Evolutionary conservation across 306 rosid species (phyloP).

Genomic region (Dalbergia cochinchinensis): DNA sequence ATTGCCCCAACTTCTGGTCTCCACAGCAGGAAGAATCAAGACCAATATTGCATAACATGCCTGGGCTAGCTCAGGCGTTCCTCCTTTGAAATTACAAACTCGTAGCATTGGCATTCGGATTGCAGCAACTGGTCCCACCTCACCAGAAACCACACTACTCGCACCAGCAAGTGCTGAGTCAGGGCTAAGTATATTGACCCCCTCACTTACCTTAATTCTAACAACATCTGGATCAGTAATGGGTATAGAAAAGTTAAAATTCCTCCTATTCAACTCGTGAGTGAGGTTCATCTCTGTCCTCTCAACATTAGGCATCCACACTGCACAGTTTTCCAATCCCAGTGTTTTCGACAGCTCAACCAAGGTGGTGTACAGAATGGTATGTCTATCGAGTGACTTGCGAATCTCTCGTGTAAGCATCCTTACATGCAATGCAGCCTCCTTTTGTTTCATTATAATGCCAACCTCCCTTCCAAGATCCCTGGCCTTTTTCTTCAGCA

Average conservation of each 20-base stretch:
- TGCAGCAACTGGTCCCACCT: conserved; percentile 87
- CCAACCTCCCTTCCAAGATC: conserved; percentile 98
- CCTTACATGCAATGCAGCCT: conserved; percentile 91
- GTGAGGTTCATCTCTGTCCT: conserved; percentile 89
- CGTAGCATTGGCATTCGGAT: conserved; percentile 99
- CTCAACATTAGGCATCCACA: conserved; percentile 97
- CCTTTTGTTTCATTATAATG: conserved; percentile 81
- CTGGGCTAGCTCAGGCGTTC: conserved; percentile 91
- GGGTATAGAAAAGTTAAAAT: conserved; percentile 65
- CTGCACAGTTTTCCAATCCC: conserved; percentile 93
- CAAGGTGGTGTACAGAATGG: conserved; percentile 84
- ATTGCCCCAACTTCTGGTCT: conserved; percentile 82
- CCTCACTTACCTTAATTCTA: conserved; percentile 68
- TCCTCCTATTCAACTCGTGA: conserved; percentile 75
- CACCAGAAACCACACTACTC: conserved; percentile 69
- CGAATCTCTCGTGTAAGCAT: conserved; percentile 99
- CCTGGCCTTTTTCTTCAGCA: conserved; percentile 99
- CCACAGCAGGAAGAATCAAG: conserved; percentile 87
- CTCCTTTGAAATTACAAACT: conserved; percentile 90
- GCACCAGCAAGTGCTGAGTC: conserved; percentile 82
- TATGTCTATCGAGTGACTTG: conserved; percentile 90
- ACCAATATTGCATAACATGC: conserved; percentile 88
- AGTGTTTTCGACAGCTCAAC: conserved; percentile 90
- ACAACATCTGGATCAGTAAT: conserved; percentile 77
- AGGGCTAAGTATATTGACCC: conserved; percentile 67